Evolutionary conservation across 2,329 filamentous ascomycete genomes (phyloP).

Genomic region (Diaporthe vaccinii): DNA sequence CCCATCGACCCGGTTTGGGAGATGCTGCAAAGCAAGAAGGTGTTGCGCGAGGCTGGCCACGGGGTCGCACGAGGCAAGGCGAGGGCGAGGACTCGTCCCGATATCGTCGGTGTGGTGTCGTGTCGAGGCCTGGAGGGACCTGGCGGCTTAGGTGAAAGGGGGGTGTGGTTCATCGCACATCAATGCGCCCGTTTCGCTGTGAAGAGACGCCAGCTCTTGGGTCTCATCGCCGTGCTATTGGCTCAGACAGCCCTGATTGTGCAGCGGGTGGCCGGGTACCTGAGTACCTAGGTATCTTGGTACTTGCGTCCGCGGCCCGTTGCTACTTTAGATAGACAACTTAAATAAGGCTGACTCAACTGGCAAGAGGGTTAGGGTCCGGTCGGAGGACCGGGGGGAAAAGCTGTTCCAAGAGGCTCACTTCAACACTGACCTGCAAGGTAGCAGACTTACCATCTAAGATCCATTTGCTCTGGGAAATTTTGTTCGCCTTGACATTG

Average conservation of each 20-base stretch:
- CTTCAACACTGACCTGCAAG: background rate
- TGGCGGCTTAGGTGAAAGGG: conserved; percentile 18
- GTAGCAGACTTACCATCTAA: background rate
- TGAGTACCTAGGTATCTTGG: background rate
- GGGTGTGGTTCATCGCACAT: conserved; percentile 22
- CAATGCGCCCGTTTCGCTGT: conserved; percentile 27
- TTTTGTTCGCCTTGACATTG: background rate
- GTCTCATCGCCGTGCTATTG: background rate
- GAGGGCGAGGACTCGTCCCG: conserved; percentile 19
- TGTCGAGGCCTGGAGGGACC: conserved; percentile 12
- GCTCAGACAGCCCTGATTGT: background rate
- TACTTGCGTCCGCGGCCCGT: background rate
- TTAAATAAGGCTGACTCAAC: background rate
- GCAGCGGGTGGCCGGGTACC: background rate
- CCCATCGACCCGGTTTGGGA: conserved; percentile 55
- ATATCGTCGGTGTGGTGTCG: conserved; percentile 29
- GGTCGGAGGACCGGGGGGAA: too few relatives aligned
- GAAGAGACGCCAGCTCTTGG: conserved; percentile 10
- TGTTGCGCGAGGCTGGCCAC: conserved; percentile 28
- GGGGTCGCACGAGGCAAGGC: conserved; percentile 3
- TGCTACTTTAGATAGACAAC: background rate
- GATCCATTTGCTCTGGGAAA: background rate
- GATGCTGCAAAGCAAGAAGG: conserved; percentile 37
- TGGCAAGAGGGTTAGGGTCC: background rate
- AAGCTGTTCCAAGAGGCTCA: background rate